Percentiles rank a stretch among this genome's conserved stretches.
Evolutionary conservation across 2,329 filamentous ascomycete genomes (phyloP).

Genomic region (Hypoxylon sp.): DNA sequence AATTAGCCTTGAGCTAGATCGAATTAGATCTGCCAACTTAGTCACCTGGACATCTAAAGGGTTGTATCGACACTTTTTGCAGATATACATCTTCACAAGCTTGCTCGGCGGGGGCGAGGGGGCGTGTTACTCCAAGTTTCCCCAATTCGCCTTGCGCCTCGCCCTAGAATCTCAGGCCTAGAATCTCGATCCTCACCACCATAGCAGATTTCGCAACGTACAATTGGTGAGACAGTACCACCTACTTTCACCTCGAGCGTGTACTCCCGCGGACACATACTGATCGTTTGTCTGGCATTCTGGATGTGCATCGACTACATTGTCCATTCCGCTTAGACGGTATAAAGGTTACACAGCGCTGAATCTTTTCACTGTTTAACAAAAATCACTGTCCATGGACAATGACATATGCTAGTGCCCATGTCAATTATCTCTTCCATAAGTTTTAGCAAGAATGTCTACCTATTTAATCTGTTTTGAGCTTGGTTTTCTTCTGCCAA

Average conservation of each 20-base stretch:
- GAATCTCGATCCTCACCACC: not conserved
- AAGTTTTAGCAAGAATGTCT: not conserved
- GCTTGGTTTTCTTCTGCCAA: slow-evolving; percentile 13
- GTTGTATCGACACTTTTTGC: not conserved
- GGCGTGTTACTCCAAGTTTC: slow-evolving; percentile 11
- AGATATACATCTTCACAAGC: not conserved
- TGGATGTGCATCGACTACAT: not conserved
- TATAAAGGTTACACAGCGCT: too few relatives aligned
- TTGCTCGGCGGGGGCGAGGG: not conserved
- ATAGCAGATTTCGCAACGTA: not conserved
- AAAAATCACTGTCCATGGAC: too few relatives aligned
- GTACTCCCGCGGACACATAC: not conserved
- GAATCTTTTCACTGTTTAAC: too few relatives aligned
- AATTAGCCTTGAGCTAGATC: not conserved
- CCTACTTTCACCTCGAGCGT: not conserved
- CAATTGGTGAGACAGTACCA: not conserved
- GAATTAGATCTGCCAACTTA: slow-evolving; percentile 4
- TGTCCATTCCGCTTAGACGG: too few relatives aligned
- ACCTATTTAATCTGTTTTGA: slow-evolving; percentile 2
- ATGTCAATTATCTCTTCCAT: not conserved
- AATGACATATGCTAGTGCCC: not conserved
- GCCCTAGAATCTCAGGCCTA: not conserved
- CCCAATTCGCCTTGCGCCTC: slow-evolving; percentile 1
- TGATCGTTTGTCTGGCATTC: not conserved
- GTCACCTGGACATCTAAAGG: slow-evolving; percentile 15